Evolutionary conservation across 345 rosid genomes (phyloP).

Genomic region (Chamaenerion angustifolium): DNA sequence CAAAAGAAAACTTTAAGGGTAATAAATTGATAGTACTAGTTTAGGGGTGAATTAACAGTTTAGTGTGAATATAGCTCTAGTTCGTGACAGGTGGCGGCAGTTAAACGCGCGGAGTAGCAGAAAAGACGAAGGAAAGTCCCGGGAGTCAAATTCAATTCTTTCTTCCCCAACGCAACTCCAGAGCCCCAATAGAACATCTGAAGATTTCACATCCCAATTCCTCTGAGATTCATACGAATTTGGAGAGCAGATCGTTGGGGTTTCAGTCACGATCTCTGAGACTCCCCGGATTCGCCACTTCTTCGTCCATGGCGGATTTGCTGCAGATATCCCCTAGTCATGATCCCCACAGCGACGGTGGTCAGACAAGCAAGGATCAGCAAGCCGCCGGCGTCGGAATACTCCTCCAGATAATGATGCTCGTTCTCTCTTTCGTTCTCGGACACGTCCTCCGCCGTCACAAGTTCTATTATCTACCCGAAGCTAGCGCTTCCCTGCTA

Average conservation of each 20-base stretch:
- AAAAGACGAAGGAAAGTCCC: background rate
- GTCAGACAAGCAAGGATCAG: slow-evolving; percentile 56
- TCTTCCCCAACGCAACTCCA: too few species aligned
- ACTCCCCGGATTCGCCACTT: background rate
- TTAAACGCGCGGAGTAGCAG: slow-evolving; percentile 18
- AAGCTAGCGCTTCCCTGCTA: slow-evolving; percentile 97
- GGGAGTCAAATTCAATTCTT: background rate
- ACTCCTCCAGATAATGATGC: slow-evolving; percentile 99
- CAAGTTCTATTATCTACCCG: slow-evolving; percentile 87
- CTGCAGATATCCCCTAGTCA: slow-evolving; percentile 7
- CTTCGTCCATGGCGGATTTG: slow-evolving; percentile 8
- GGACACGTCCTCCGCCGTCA: slow-evolving; percentile 98
- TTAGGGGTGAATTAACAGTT: too few species aligned
- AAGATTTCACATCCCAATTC: too few species aligned
- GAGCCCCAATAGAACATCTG: too few species aligned
- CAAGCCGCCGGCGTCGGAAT: slow-evolving; percentile 98
- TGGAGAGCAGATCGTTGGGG: background rate
- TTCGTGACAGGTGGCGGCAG: background rate
- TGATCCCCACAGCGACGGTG: slow-evolving; percentile 8
- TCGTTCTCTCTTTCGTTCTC: slow-evolving; percentile 91
- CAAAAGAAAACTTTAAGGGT: too few species aligned
- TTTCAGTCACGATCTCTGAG: background rate
- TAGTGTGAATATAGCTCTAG: too few species aligned
- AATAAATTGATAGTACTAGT: too few species aligned
- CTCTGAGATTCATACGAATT: too few species aligned